These are phyloP conservation scores for Dryas octopetala DNA, from an alignment of 306 rosid species.

Conservation along the genomic window DNA sequence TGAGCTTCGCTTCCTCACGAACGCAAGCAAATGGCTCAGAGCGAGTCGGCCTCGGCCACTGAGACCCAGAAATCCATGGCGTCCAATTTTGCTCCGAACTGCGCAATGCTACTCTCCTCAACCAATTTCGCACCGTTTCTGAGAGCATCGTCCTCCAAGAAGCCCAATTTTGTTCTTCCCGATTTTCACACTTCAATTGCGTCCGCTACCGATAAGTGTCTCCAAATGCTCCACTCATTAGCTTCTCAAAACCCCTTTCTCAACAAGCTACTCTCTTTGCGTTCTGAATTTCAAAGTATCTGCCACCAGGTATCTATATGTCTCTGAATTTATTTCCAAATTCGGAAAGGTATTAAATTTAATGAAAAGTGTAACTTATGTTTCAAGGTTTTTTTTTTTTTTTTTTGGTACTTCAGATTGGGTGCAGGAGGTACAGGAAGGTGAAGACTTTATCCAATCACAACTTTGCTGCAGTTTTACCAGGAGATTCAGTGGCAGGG, in stretches of 20 bases:
- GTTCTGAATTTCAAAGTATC: conserved; percentile 44
- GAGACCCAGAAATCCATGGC: conserved; percentile 23
- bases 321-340: background rate
- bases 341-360: too few species aligned
- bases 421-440: conserved; percentile 37
- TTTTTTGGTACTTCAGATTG: conserved; percentile 46
- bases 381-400: background rate
- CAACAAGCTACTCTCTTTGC: conserved; percentile 45
- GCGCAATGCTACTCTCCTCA: conserved; percentile 39
- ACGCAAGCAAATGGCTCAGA: conserved; percentile 42
- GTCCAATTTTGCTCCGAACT: conserved; percentile 31
- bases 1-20: background rate
- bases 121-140: conserved; percentile 56
- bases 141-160: conserved; percentile 30
- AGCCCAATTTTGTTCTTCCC: conserved; percentile 35
- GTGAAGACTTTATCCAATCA: conserved; percentile 35
- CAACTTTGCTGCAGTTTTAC: conserved; percentile 84
- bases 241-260: conserved; percentile 59
- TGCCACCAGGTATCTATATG: conserved; percentile 50
- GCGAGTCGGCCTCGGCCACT: conserved; percentile 37
- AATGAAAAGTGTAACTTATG: background rate
- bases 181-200: conserved; percentile 35
- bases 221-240: conserved; percentile 38
- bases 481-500: conserved; percentile 91
- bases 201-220: conserved; percentile 37